phyloP scores from a whole-genome alignment of 805 yeast species.

The Candida montana region DNA sequence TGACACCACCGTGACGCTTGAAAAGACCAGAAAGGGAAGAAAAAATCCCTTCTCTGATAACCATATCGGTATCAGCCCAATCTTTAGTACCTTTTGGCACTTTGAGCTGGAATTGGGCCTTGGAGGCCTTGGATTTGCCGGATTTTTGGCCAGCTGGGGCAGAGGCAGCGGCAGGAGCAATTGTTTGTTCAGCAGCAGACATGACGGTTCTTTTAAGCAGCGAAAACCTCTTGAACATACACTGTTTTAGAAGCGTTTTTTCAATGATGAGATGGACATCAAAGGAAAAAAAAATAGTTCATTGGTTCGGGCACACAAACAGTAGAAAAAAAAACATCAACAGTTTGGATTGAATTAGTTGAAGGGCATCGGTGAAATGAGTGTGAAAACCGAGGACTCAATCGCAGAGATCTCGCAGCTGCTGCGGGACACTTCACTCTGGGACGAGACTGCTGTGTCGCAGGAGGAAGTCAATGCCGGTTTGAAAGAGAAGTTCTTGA shows the following conservation, averaged over 20 bases:
- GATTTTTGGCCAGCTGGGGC: slow-evolving; percentile 8
- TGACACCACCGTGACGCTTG: slow-evolving; percentile 96
- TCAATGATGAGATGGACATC: not conserved
- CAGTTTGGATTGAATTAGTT: no score
- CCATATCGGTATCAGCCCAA: slow-evolving; percentile 98
- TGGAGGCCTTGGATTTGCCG: slow-evolving; percentile 35
- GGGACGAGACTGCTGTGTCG: not conserved
- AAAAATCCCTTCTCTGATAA: slow-evolving; percentile 85
- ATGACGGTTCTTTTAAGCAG: slow-evolving; percentile 9
- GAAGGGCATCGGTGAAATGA: no score
- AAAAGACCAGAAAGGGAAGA: slow-evolving; percentile 65
- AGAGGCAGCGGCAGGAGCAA: slow-evolving; percentile 6
- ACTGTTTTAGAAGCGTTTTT: not conserved
- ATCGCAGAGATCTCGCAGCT: slow-evolving; percentile 4
- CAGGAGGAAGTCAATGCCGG: slow-evolving; percentile 11
- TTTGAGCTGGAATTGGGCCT: slow-evolving; percentile 66
- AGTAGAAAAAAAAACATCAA: no score
- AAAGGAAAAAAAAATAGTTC: no score
- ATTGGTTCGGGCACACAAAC: no score
- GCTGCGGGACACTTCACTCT: slow-evolving; percentile 1
- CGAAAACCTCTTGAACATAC: slow-evolving; percentile 8
- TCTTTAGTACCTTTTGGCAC: slow-evolving; percentile 98
- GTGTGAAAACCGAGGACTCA: not conserved
- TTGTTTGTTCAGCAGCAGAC: slow-evolving; percentile 7
- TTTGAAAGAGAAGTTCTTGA: slow-evolving; percentile 41